Conservation (phyloP, 192 early-diverging fungal species). For the Entomortierella lignicola region DNA sequence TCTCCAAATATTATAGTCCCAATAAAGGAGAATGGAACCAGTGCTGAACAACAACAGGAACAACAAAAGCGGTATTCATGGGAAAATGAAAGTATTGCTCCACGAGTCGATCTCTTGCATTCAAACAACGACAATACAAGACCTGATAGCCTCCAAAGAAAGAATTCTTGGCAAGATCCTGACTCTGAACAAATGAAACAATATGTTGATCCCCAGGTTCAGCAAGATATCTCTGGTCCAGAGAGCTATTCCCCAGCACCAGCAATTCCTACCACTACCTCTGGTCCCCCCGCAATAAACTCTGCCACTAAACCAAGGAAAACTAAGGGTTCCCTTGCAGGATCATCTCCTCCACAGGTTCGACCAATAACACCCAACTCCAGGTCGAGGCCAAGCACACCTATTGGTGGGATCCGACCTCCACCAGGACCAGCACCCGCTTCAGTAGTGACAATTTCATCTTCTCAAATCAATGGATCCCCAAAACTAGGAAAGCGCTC, state of each 20-base stretch:
- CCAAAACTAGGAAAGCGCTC: conserved; percentile 15
- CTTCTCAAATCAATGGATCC: conserved; percentile 1
- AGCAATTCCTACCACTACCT: neutral
- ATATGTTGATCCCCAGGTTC: neutral
- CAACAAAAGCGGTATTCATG: conserved; percentile 39
- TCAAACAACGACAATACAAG: neutral
- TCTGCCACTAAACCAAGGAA: neutral
- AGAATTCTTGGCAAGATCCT: conserved; percentile 26
- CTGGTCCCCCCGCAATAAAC: neutral
- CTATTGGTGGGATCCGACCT: conserved; percentile 24
- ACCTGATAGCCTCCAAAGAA: conserved; percentile 15
- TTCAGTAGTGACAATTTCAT: neutral
- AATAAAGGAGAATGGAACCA: neutral
- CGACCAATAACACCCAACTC: conserved; percentile 10
- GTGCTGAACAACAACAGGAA: neutral
- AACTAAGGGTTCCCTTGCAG: neutral
- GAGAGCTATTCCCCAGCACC: too few relatives aligned
- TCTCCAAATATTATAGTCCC: neutral
- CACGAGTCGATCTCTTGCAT: conserved; percentile 31
- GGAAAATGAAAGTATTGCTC: conserved; percentile 38
- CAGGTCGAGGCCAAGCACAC: conserved; percentile 25
- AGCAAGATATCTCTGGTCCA: too few relatives aligned
- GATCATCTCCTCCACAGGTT: neutral
- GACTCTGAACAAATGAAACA: conserved; percentile 1
- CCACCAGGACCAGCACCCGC: conserved; percentile 41